Evolutionary conservation across 148 eudicot genomes (phyloP).

Genomic region (Persicaria tinctoria): DNA sequence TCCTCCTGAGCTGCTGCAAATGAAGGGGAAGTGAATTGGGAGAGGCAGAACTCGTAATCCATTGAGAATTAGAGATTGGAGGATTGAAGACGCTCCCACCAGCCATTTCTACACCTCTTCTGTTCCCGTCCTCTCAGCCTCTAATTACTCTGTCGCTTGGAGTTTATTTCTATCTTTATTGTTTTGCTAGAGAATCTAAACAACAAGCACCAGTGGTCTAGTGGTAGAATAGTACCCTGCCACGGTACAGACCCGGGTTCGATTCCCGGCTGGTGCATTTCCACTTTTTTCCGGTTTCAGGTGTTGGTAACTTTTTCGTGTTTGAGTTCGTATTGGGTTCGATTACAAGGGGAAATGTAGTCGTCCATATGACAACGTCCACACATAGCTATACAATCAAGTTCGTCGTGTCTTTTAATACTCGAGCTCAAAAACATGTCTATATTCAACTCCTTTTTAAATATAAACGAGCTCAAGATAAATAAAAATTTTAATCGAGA

Average conservation of each 20-base stretch:
- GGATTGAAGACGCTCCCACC: conserved; percentile 7
- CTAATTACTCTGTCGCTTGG: neutral
- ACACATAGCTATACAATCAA: no score
- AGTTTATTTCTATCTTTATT: no score
- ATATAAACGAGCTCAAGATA: no score
- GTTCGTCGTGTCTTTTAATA: no score
- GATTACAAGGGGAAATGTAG: no score
- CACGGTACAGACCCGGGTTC: conserved; percentile 57
- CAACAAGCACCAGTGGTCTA: conserved; percentile 21
- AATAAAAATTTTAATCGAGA: no score
- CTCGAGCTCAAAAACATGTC: no score
- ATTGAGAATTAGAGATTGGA: conserved; percentile 1
- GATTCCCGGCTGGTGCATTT: conserved; percentile 24
- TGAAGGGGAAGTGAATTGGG: neutral
- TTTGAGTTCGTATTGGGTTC: neutral
- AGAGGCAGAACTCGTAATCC: neutral
- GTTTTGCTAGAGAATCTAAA: no score
- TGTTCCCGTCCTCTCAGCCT: neutral
- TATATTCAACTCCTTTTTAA: no score
- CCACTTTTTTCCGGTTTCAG: neutral
- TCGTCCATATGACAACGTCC: no score
- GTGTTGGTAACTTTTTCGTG: neutral
- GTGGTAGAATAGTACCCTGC: conserved; percentile 78
- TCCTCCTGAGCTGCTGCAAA: neutral
- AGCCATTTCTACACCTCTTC: conserved; percentile 5